Percentiles rank a stretch among this genome's conserved stretches.
Evolutionary conservation across 148 eudicot genomes (phyloP).

Genomic region (Cornus suecica): DNA sequence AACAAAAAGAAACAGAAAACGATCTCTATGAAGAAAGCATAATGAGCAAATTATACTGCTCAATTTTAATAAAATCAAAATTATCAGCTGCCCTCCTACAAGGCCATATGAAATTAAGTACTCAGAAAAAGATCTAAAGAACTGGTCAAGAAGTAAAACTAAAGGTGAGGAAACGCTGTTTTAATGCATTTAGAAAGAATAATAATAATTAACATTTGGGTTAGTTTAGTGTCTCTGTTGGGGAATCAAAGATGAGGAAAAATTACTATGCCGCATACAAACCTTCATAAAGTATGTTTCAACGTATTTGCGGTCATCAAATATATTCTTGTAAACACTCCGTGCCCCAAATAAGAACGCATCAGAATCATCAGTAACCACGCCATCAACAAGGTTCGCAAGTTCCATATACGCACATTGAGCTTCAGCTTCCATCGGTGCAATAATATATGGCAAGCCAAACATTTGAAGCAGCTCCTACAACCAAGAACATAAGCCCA

Average conservation of each 20-base stretch:
- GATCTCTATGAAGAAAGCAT: not conserved
- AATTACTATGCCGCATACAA: constrained; percentile 10
- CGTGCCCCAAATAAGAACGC: constrained; percentile 91
- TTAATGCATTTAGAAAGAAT: not conserved
- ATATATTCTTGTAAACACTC: constrained; percentile 92
- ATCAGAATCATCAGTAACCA: constrained; percentile 98
- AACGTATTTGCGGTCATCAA: constrained; percentile 98
- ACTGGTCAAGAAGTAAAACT: not conserved
- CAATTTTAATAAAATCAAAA: no score
- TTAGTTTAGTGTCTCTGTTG: not conserved
- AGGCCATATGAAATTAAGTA: not conserved
- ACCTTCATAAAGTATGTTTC: constrained; percentile 96
- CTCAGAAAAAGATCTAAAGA: not conserved
- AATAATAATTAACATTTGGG: not conserved
- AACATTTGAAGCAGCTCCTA: constrained; percentile 99
- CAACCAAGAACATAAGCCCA: constrained; percentile 18
- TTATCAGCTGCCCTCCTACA: not conserved
- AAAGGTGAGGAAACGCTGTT: no score
- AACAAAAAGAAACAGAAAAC: not conserved
- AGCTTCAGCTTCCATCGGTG: constrained; percentile 99
- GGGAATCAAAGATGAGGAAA: not conserved
- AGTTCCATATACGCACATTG: constrained; percentile 98
- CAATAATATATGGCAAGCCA: constrained; percentile 94
- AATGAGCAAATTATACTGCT: not conserved
- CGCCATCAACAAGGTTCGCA: constrained; percentile 94